phyloP scores from a whole-genome alignment of 1,139 yeast genomes.

The Lodderomyces parapsilosis region DNA sequence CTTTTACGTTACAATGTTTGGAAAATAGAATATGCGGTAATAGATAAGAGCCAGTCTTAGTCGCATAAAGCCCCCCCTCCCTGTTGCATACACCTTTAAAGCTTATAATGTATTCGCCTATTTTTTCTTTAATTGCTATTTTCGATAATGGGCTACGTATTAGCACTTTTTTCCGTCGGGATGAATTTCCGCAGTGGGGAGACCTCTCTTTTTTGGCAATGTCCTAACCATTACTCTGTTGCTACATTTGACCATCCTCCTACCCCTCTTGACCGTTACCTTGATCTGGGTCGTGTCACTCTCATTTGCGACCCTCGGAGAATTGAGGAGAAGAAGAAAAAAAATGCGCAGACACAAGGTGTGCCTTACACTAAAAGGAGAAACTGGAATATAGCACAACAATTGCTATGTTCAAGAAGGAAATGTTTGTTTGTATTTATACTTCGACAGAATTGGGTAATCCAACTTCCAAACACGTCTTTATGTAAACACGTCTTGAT shows the following conservation, averaged over 20 bases:
- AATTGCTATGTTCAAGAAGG: too few relatives aligned
- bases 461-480: constrained; percentile 3
- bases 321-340: neutral
- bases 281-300: neutral
- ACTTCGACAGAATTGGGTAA: constrained; percentile 1
- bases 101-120: too few relatives aligned
- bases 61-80: too few relatives aligned
- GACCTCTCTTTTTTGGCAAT: too few relatives aligned
- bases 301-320: neutral
- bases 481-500: constrained; percentile 2
- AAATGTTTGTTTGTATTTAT: constrained; percentile 3
- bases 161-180: neutral
- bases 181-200: neutral
- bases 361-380: neutral
- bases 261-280: neutral
- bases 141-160: too few relatives aligned
- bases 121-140: neutral
- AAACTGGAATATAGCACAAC: neutral
- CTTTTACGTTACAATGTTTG: neutral
- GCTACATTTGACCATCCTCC: too few relatives aligned
- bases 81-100: too few relatives aligned
- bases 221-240: too few relatives aligned
- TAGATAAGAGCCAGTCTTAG: too few relatives aligned
- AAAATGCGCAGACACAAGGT: neutral
- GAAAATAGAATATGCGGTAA: neutral